Evolutionary conservation across 768 basidiomycete species (phyloP).

Genomic region (Daedaleopsis nitida): DNA sequence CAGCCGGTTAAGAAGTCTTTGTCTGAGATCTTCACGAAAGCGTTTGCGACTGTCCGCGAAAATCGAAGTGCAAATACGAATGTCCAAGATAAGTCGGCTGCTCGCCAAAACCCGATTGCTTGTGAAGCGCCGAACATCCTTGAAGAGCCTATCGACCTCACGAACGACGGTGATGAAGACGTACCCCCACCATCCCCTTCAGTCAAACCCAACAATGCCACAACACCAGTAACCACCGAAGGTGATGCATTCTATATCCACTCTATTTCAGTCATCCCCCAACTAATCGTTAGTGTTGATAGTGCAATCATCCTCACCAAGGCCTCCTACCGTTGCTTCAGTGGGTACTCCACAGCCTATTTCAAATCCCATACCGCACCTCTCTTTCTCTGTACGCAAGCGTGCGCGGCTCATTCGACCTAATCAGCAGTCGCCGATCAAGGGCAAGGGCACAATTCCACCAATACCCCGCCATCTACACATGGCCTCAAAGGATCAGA

Average conservation of each 20-base stretch:
- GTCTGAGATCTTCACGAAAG: slow-evolving; percentile 10
- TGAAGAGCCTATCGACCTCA: slow-evolving; percentile 14
- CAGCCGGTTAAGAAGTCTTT: neutral
- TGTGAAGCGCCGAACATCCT: neutral
- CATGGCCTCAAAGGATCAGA: neutral
- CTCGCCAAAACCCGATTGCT: neutral
- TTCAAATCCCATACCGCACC: too few relatives aligned
- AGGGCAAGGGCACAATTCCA: neutral
- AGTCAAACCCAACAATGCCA: too few relatives aligned
- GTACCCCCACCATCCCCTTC: neutral
- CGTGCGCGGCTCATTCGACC: neutral
- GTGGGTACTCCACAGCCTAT: neutral
- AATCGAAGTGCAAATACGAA: neutral
- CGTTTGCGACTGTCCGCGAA: neutral
- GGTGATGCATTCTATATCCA: neutral
- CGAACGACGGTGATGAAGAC: slow-evolving; percentile 4
- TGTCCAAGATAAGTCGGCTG: neutral
- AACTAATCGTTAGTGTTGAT: neutral
- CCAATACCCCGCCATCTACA: neutral
- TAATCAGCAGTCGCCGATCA: neutral
- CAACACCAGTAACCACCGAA: neutral
- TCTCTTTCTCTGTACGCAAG: too few relatives aligned
- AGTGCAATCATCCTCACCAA: neutral
- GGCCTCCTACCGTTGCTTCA: neutral
- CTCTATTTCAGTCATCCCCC: too few relatives aligned